These are phyloP conservation scores for Trichoderma sp. DNA, from an alignment of 2,329 filamentous ascomycete genomes.

Conservation along the genomic window DNA sequence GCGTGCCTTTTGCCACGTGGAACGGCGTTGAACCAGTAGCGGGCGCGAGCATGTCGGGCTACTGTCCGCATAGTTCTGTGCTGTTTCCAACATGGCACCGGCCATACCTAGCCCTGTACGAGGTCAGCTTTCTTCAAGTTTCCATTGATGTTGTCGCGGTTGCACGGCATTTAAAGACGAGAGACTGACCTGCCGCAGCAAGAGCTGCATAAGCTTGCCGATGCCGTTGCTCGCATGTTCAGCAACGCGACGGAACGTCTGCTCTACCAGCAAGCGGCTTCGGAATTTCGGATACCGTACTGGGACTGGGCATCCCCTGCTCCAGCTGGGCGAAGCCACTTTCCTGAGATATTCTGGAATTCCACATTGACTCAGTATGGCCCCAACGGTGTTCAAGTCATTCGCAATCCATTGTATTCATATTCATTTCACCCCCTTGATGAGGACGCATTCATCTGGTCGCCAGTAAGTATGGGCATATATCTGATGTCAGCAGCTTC, in stretches of 20 bases:
- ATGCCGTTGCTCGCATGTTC: conserved; percentile 51
- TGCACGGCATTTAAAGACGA: neutral
- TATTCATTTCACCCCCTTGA: conserved; percentile 64
- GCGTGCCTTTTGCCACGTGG: conserved; percentile 65
- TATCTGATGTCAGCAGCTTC: neutral
- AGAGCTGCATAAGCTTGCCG: conserved; percentile 41
- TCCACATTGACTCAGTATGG: conserved; percentile 55
- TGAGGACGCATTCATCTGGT: conserved; percentile 57
- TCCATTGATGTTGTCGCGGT: too few species aligned
- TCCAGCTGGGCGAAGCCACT: conserved; percentile 51
- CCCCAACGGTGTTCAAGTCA: conserved; percentile 56
- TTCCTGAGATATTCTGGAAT: conserved; percentile 48
- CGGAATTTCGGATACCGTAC: conserved; percentile 57
- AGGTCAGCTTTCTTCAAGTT: conserved; percentile 42
- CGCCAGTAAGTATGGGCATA: conserved; percentile 52
- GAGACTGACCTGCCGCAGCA: conserved; percentile 35
- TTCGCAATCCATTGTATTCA: conserved; percentile 63
- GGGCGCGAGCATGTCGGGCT: conserved; percentile 63
- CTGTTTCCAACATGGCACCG: conserved; percentile 84
- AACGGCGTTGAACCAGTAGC: conserved; percentile 51
- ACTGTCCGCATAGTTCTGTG: conserved; percentile 74
- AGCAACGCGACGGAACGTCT: conserved; percentile 48
- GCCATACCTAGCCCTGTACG: conserved; percentile 68
- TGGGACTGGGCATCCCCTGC: conserved; percentile 60
- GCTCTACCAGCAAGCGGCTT: conserved; percentile 54